phyloP scores from a whole-genome alignment of 306 rosid genomes.

The Carpinus viminea region DNA sequence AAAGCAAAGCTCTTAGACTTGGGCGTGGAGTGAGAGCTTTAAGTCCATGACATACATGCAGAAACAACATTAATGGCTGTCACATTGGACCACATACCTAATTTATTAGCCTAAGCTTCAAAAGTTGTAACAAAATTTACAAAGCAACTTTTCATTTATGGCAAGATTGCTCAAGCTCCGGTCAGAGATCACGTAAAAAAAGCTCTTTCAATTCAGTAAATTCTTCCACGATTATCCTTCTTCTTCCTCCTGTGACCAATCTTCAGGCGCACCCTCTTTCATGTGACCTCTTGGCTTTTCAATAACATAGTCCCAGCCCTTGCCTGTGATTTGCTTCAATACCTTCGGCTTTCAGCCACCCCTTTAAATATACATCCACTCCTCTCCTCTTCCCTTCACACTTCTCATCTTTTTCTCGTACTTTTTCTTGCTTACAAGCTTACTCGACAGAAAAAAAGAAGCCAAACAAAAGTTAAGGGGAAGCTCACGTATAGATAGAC shows the following conservation, averaged over 20 bases:
- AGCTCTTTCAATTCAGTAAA: constrained; percentile 34
- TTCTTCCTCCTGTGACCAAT: constrained; percentile 46
- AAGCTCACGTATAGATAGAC: not conserved
- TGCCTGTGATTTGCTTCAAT: constrained; percentile 81
- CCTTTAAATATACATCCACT: constrained; percentile 25
- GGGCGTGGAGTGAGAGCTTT: not conserved
- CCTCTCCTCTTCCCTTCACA: constrained; percentile 4
- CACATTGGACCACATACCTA: constrained; percentile 43
- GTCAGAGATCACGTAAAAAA: constrained; percentile 62
- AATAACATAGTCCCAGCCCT: constrained; percentile 14
- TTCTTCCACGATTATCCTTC: constrained; percentile 16
- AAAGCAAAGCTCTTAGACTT: too few species aligned
- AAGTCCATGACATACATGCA: not conserved
- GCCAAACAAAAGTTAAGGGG: too few species aligned
- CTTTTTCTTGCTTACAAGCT: not conserved
- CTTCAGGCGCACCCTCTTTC: constrained; percentile 38
- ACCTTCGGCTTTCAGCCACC: not conserved
- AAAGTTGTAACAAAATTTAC: constrained; percentile 20
- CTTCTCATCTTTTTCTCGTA: not conserved
- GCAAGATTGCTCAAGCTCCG: constrained; percentile 14
- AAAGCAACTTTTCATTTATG: constrained; percentile 37
- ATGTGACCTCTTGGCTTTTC: constrained; percentile 52
- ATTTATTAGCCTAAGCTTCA: constrained; percentile 39
- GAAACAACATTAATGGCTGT: constrained; percentile 51
- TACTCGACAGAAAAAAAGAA: too few species aligned